Evolutionary conservation across 495 filamentous ascomycete species (phyloP), one percentile per base, ranked within the genome.

Genomic region (Podospora bellae-mahoneyi): DNA sequence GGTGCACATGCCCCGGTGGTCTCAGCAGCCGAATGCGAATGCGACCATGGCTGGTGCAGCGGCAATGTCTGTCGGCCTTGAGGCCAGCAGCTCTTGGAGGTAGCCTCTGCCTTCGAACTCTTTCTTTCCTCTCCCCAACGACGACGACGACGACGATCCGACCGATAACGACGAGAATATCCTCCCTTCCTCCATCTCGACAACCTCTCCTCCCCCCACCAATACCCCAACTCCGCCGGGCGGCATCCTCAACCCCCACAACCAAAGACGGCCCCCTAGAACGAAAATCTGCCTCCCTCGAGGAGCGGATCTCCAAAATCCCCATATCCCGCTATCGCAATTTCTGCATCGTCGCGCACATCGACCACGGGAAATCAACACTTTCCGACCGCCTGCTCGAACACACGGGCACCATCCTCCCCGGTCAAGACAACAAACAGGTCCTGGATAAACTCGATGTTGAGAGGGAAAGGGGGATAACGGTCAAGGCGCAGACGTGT

Each of bases 401-500:
- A 83, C 84, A 97, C 71, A 99, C 95, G 9, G 95, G 95, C 19
- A 98, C 95, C 23, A 97, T 99, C 66, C 74, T 73, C 18, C 79
- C 91, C 67, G 86, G 90, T 1, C 93, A 92, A 57, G 88, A 84
- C 26, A 97, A 97, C 79, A 96, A 96, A 80, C 95, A 99, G 83
- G 89, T 98, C 64, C 82, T 99, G 62, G 95, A 99, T 77, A 98
- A 97, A 73, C 86, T 99, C 48, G 95, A 99, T 78, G 95, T 98
- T 54, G 95, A 99, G 77, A 85, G 96, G 32, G 93, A 97, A 77
- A 86, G 95, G 32, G 95, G 95, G 59, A 99, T 99, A 74, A 99
- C 95, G 2, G 95, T 99, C 77, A 99, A 99, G 82, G 95, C 95
- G 58, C 96, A 99, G 81, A 98, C 95, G 64, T 98, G 96, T 81